A percentile compares a stretch with the other conserved stretches of the same genome.
Evolutionary conservation across 2,329 filamentous ascomycete genomes (phyloP).

Genomic region (Diaporthe sp.): DNA sequence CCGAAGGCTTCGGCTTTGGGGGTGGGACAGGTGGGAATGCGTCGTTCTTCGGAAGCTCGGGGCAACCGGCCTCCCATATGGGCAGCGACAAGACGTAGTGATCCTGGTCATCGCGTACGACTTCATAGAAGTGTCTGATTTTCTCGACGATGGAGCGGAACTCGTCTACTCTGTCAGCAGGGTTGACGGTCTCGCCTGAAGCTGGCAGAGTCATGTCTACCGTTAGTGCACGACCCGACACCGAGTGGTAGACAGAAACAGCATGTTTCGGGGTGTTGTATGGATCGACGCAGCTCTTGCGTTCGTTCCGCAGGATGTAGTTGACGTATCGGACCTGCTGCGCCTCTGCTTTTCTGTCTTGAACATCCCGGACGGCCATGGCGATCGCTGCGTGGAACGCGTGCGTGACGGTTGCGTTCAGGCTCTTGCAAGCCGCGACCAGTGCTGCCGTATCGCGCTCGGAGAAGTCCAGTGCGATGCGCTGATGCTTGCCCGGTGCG

Average conservation of each 20-base stretch:
- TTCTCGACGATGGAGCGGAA: not conserved
- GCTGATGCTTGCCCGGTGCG: not conserved
- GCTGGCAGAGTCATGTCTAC: not conserved
- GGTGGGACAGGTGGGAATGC: not conserved
- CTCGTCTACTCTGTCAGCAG: not conserved
- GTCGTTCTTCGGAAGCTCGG: not conserved
- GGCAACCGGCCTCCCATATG: not conserved
- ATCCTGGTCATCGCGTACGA: not conserved
- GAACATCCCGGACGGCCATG: not conserved
- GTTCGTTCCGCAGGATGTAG: not conserved
- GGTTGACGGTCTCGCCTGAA: not conserved
- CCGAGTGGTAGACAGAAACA: not conserved
- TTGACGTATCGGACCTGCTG: not conserved
- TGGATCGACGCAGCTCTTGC: not conserved
- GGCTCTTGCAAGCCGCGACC: not conserved
- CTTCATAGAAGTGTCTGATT: not conserved
- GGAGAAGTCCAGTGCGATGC: not conserved
- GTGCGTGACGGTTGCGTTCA: not conserved
- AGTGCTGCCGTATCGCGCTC: not conserved
- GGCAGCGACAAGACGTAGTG: conserved; percentile 1
- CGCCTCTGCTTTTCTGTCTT: not conserved
- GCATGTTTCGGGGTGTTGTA: not conserved
- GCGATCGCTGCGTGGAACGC: not conserved
- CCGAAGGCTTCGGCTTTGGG: not conserved
- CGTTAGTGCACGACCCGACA: not conserved